Conservation (phyloP, 176 grass and related monocot species). For the Typha latifolia region DNA sequence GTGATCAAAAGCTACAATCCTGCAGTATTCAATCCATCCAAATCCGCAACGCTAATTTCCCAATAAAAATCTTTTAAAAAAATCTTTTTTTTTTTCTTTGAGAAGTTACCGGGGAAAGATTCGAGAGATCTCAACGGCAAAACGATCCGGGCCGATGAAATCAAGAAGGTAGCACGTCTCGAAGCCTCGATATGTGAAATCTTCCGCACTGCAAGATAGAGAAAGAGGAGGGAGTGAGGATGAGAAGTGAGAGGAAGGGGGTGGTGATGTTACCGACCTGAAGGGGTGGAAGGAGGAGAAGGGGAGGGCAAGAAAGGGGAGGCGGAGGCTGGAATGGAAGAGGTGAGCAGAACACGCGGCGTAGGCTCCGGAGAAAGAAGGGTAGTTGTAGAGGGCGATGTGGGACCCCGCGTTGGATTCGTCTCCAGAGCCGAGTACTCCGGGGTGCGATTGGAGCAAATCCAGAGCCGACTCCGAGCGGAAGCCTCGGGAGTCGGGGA, state of each 20-base stretch:
- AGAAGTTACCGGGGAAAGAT: constrained; percentile 52
- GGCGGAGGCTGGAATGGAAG: constrained; percentile 37
- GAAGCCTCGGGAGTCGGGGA: constrained; percentile 25
- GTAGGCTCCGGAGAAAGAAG: constrained; percentile 73
- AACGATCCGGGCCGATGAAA: constrained; percentile 63
- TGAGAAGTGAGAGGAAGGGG: not conserved
- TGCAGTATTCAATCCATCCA: constrained; percentile 29
- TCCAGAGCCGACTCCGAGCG: constrained; percentile 54
- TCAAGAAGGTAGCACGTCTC: constrained; percentile 77
- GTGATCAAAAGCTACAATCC: constrained; percentile 81
- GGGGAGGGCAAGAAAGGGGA: constrained; percentile 49
- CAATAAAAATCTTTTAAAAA: not conserved
- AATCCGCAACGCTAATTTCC: not conserved
- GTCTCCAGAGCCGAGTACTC: not conserved
- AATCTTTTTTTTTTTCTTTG: not conserved
- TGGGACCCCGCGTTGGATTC: constrained; percentile 2
- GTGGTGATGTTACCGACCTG: constrained; percentile 25
- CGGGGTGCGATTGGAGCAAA: constrained; percentile 28
- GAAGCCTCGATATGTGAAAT: constrained; percentile 40
- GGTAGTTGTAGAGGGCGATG: constrained; percentile 88
- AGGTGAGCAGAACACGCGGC: constrained; percentile 63
- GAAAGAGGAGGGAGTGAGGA: not conserved
- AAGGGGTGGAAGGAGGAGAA: constrained; percentile 78
- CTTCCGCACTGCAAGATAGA: constrained; percentile 1
- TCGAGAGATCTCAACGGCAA: constrained; percentile 46